These are phyloP conservation scores for Coemansia sp. DNA, from an alignment of 192 early-diverging fungal species.

Conservation along the genomic window DNA sequence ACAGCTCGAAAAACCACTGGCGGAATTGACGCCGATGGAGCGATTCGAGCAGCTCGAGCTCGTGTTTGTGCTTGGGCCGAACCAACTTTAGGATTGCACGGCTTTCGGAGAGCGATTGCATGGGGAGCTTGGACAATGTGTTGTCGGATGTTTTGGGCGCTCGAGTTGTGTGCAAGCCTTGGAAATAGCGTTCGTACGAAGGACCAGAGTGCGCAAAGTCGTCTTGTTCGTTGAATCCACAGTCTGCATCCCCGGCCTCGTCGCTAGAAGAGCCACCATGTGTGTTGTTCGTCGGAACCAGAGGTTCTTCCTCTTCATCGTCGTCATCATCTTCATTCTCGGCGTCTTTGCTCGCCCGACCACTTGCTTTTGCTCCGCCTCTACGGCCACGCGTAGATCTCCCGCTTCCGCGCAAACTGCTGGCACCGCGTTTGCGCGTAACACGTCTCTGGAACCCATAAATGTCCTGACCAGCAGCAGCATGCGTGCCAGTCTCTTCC, in stretches of 20 bases:
- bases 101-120: slow-evolving; percentile 72
- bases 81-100: slow-evolving; percentile 55
- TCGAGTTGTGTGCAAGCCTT: slow-evolving; percentile 59
- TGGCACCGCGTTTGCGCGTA: slow-evolving; percentile 28
- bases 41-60: slow-evolving; percentile 57
- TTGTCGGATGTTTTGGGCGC: slow-evolving; percentile 77
- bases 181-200: slow-evolving; percentile 78
- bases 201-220: slow-evolving; percentile 29
- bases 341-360: not conserved
- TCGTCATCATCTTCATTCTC: slow-evolving; percentile 22
- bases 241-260: slow-evolving; percentile 9
- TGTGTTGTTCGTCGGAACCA: not conserved
- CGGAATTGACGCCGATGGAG: slow-evolving; percentile 67
- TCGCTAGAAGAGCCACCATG: slow-evolving; percentile 18
- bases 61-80: slow-evolving; percentile 62
- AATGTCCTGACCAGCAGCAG: slow-evolving; percentile 31
- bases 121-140: slow-evolving; percentile 78
- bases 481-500: slow-evolving; percentile 25
- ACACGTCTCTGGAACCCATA: slow-evolving; percentile 46
- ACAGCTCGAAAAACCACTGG: slow-evolving; percentile 89
- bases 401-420: slow-evolving; percentile 12
- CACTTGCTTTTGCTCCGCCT: slow-evolving; percentile 3
- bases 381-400: slow-evolving; percentile 18
- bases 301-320: slow-evolving; percentile 19
- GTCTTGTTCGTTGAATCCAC: slow-evolving; percentile 8